Conservation (phyloP, 208 protist genomes). For the Borovskyia barvae region DNA sequence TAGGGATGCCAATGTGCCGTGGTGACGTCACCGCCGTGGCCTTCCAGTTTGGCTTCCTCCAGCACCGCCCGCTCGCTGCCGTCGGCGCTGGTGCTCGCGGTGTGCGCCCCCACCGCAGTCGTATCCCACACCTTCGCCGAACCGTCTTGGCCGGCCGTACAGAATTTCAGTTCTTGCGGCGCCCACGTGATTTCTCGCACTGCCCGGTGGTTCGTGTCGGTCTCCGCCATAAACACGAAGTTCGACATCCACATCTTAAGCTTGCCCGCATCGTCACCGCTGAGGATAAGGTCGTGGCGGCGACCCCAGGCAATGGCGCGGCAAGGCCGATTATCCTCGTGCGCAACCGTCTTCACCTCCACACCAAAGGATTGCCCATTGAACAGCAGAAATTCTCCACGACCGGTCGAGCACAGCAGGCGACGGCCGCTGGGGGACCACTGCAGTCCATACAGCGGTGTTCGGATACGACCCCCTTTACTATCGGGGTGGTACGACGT, state of each 20-base stretch:
- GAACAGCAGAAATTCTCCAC: slow-evolving; percentile 86
- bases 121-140: slow-evolving; percentile 86
- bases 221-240: slow-evolving; percentile 74
- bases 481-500: slow-evolving; percentile 86
- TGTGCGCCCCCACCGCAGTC: slow-evolving; percentile 41
- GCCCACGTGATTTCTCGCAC: slow-evolving; percentile 80
- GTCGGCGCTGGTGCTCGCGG: slow-evolving; percentile 2
- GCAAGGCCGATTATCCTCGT: slow-evolving; percentile 75
- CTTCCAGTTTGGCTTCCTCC: slow-evolving; percentile 86
- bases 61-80: slow-evolving; percentile 6
- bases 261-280: slow-evolving; percentile 77
- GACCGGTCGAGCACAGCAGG: slow-evolving; percentile 74
- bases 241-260: slow-evolving; percentile 86
- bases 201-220: slow-evolving; percentile 77
- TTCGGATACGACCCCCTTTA: slow-evolving; percentile 45
- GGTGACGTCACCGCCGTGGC: slow-evolving; percentile 87
- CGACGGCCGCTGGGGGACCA: slow-evolving; percentile 83
- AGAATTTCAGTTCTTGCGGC: slow-evolving; percentile 82
- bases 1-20: slow-evolving; percentile 85
- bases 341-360: slow-evolving; percentile 84
- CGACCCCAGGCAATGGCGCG: slow-evolving; percentile 78
- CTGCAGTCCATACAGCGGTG: slow-evolving; percentile 65
- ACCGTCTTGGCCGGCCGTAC: slow-evolving; percentile 81
- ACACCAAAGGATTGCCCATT: slow-evolving; percentile 88
- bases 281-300: slow-evolving; percentile 79